A percentile compares a stretch with the other conserved stretches of the same genome.
phyloP scores from a whole-genome alignment of 2,329 filamentous ascomycete genomes.

The Neonectria faginata region DNA sequence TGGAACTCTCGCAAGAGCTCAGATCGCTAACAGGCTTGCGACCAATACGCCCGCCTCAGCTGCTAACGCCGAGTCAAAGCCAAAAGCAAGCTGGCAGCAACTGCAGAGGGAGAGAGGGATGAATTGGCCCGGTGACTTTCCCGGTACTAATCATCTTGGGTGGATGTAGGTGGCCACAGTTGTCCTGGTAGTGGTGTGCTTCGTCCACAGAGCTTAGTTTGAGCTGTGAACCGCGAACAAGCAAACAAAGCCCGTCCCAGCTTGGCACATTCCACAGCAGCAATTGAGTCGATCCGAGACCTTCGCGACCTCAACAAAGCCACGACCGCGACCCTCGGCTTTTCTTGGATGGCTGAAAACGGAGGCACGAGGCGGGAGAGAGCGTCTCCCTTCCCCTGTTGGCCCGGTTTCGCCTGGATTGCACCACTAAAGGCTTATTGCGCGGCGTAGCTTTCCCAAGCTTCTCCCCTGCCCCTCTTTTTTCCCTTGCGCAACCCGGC shows the following conservation, averaged over 20 bases:
- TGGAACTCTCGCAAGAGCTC: slow-evolving; percentile 23
- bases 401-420: neutral
- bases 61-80: slow-evolving; percentile 10
- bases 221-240: slow-evolving; percentile 35
- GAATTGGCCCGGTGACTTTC: slow-evolving; percentile 4
- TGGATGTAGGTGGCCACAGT: neutral
- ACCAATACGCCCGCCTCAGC: slow-evolving; percentile 38
- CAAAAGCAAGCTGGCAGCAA: slow-evolving; percentile 7
- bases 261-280: slow-evolving; percentile 41
- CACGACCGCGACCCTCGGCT: slow-evolving; percentile 12
- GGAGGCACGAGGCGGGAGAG: neutral
- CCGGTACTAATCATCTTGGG: too few relatives aligned
- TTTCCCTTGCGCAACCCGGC: slow-evolving; percentile 4
- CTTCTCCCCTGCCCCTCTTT: slow-evolving; percentile 18
- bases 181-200: slow-evolving; percentile 2
- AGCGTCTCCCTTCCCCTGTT: neutral
- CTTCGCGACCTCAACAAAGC: slow-evolving; percentile 4
- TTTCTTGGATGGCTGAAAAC: neutral
- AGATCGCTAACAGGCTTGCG: slow-evolving; percentile 36
- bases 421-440: neutral
- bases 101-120: slow-evolving; percentile 6
- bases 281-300: slow-evolving; percentile 36
- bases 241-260: slow-evolving; percentile 36
- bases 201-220: neutral
- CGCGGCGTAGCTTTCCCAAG: slow-evolving; percentile 4